Evolutionary conservation across 2,329 filamentous ascomycete species (phyloP).

Genomic region (Colletotrichum eremochloae): DNA sequence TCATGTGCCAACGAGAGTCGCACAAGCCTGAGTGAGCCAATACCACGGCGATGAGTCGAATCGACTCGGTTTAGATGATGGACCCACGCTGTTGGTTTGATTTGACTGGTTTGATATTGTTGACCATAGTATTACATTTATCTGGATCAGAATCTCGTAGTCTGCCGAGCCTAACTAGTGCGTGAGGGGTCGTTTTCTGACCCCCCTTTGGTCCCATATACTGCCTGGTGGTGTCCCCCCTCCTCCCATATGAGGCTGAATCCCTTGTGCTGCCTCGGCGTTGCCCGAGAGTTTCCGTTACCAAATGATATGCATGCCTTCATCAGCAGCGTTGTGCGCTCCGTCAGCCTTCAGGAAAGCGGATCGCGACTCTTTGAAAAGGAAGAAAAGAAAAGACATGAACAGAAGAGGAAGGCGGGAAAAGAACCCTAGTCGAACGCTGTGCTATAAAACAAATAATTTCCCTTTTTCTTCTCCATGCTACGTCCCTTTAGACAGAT

Average conservation of each 20-base stretch:
- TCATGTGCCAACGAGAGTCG: not conserved
- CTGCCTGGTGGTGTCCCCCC: constrained; percentile 18
- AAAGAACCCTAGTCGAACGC: constrained; percentile 8
- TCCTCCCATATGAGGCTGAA: constrained; percentile 3
- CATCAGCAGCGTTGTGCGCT: constrained; percentile 36
- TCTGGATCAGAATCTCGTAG: constrained; percentile 1
- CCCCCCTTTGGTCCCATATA: constrained; percentile 12
- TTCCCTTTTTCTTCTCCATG: not conserved
- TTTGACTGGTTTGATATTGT: constrained; percentile 9
- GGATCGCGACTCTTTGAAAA: not conserved
- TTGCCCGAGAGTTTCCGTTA: constrained; percentile 16
- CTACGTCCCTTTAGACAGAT: constrained; percentile 48
- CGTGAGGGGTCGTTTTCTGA: not conserved
- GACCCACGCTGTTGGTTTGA: not conserved
- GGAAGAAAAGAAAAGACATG: constrained; percentile 1
- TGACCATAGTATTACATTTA: constrained; percentile 29
- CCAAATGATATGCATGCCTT: constrained; percentile 33
- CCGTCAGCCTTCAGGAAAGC: not conserved
- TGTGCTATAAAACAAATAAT: constrained; percentile 14
- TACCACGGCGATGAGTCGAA: not conserved
- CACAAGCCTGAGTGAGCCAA: not conserved
- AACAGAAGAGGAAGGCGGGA: not conserved
- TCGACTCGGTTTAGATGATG: not conserved
- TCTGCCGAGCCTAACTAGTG: constrained; percentile 14
- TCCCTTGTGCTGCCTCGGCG: constrained; percentile 28